Conservation (phyloP, 257 asterid genomes). For the Capsicum baccatum region DNA sequence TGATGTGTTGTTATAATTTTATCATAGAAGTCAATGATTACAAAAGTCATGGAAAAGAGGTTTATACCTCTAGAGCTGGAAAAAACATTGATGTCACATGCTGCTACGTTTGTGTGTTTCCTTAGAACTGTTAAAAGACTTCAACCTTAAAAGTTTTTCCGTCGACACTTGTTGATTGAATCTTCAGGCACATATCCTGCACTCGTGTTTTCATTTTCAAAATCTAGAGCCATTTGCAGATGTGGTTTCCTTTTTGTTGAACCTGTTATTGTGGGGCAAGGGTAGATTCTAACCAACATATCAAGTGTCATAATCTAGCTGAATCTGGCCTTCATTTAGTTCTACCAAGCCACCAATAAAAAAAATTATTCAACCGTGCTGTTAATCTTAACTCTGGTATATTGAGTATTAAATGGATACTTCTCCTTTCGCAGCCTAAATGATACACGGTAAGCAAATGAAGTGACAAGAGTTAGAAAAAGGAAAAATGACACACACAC, state of each 20-base stretch:
- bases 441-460: background rate
- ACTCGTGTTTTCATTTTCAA: background rate
- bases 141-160: background rate
- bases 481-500: background rate
- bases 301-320: background rate
- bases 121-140: conserved; percentile 2
- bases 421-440: background rate
- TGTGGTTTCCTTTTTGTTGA: background rate
- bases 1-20: background rate
- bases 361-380: background rate
- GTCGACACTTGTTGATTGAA: background rate
- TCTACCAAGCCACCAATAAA: background rate
- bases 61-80: background rate
- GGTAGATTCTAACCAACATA: background rate
- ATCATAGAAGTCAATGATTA: background rate
- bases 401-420: background rate
- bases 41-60: background rate
- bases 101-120: background rate
- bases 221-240: background rate
- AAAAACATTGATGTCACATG: background rate
- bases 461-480: background rate
- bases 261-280: background rate
- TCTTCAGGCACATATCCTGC: background rate
- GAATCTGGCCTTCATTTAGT: background rate
- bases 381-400: background rate